These are phyloP conservation scores for Candida awuae DNA, from an alignment of 805 yeast species.

Conservation along the genomic window DNA sequence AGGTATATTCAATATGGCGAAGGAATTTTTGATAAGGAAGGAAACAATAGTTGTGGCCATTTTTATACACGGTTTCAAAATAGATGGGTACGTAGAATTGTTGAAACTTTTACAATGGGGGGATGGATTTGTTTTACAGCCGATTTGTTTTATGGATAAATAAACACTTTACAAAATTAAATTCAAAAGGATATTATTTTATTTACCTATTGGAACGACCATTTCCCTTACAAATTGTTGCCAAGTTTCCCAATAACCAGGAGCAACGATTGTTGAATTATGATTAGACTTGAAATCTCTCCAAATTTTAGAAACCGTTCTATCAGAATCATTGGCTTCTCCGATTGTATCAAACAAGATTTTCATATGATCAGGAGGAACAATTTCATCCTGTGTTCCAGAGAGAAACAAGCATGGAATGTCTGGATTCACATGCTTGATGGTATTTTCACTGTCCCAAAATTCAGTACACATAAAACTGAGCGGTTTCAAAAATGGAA, in stretches of 20 bases:
- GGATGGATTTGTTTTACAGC: slow-evolving; percentile 38
- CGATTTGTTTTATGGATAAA: slow-evolving; percentile 34
- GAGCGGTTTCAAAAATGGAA: slow-evolving; percentile 53
- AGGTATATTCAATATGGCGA: slow-evolving; percentile 69
- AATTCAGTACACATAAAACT: slow-evolving; percentile 56
- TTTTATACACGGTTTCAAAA: slow-evolving; percentile 18
- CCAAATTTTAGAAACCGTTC: slow-evolving; percentile 43
- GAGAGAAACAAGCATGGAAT: slow-evolving; percentile 66
- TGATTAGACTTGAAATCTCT: slow-evolving; percentile 59
- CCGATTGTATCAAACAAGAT: slow-evolving; percentile 31
- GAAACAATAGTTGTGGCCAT: slow-evolving; percentile 66
- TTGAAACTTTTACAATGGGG: slow-evolving; percentile 35
- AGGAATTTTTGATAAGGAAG: slow-evolving; percentile 77
- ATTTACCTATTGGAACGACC: slow-evolving; percentile 30
- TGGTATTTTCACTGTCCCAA: slow-evolving; percentile 72
- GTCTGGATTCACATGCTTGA: slow-evolving; percentile 40
- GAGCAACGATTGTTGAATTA: slow-evolving; percentile 73
- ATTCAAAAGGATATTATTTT: background rate
- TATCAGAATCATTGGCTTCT: slow-evolving; percentile 32
- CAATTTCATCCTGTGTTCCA: slow-evolving; percentile 79
- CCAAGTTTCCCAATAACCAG: slow-evolving; percentile 69
- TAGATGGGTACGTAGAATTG: slow-evolving; percentile 22
- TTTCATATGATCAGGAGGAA: slow-evolving; percentile 81
- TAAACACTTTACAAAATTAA: slow-evolving; percentile 31
- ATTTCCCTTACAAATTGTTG: slow-evolving; percentile 43